A percentile compares a stretch with the other conserved stretches of the same genome.
Evolutionary conservation across 495 filamentous ascomycete species (phyloP).

Genomic region (Penicillium ochrochloron): DNA sequence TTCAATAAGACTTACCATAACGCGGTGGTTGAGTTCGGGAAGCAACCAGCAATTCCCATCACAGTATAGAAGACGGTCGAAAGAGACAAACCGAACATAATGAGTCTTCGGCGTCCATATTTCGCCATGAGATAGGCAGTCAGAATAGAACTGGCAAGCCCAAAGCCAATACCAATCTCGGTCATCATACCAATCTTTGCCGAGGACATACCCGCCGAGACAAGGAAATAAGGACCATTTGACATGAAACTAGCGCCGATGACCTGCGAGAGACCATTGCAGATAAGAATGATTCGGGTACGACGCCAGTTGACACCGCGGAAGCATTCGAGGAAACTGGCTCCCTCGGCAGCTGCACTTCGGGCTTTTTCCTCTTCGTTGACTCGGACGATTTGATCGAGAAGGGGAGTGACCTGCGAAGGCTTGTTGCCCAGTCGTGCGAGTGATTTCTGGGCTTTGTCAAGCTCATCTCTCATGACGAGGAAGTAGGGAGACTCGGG

Average conservation of each 20-base stretch:
- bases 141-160: slow-evolving; percentile 22
- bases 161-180: slow-evolving; percentile 30
- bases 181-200: slow-evolving; percentile 27
- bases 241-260: slow-evolving; percentile 29
- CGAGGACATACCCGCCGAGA: slow-evolving; percentile 27
- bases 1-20: slow-evolving; percentile 19
- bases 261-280: slow-evolving; percentile 27
- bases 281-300: slow-evolving; percentile 34
- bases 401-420: neutral
- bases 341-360: slow-evolving; percentile 4
- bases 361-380: slow-evolving; percentile 17
- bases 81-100: slow-evolving; percentile 26
- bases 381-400: slow-evolving; percentile 8
- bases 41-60: slow-evolving; percentile 32
- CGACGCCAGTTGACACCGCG: slow-evolving; percentile 34
- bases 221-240: slow-evolving; percentile 35
- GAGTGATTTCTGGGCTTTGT: slow-evolving; percentile 14
- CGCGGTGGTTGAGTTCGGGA: slow-evolving; percentile 19
- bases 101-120: slow-evolving; percentile 25
- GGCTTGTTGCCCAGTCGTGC: slow-evolving; percentile 9
- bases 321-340: slow-evolving; percentile 33
- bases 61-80: slow-evolving; percentile 26
- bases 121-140: slow-evolving; percentile 28
- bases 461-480: slow-evolving; percentile 15
- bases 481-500: slow-evolving; percentile 23